phyloP scores from a whole-genome alignment of 768 basidiomycete genomes.

The Podaxis rugospora region DNA sequence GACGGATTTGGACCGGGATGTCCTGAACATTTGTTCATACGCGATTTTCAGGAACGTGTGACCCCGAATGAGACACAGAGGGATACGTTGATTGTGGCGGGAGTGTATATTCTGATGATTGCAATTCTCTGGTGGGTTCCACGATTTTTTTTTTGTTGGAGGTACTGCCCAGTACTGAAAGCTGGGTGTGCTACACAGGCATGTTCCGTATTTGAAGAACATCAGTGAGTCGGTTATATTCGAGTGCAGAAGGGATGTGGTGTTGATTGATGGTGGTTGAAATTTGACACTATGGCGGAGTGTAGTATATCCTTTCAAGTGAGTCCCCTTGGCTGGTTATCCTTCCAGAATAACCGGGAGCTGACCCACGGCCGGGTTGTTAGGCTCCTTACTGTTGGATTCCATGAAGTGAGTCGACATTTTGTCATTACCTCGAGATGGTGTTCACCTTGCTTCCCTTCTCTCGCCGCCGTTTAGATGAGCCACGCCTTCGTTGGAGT shows the following conservation, averaged over 20 bases:
- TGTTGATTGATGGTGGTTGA: neutral
- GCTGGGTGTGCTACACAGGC: slow-evolving; percentile 39
- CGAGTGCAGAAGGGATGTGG: neutral
- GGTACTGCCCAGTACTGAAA: slow-evolving; percentile 1
- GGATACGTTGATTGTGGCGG: slow-evolving; percentile 77
- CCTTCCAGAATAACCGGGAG: neutral
- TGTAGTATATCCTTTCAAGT: slow-evolving; percentile 91
- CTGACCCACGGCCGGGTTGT: neutral
- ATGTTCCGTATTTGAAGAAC: slow-evolving; percentile 66
- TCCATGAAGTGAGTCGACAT: slow-evolving; percentile 63
- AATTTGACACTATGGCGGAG: neutral
- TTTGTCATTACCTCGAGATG: neutral
- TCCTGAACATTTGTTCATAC: slow-evolving; percentile 23
- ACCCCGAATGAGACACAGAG: slow-evolving; percentile 71
- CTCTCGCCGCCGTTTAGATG: slow-evolving; percentile 47
- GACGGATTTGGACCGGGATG: slow-evolving; percentile 10
- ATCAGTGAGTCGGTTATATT: slow-evolving; percentile 53
- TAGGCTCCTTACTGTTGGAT: slow-evolving; percentile 81
- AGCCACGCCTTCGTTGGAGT: slow-evolving; percentile 81
- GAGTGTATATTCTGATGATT: slow-evolving; percentile 67
- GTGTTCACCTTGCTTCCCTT: neutral
- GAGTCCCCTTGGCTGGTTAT: slow-evolving; percentile 22
- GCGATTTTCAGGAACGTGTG: slow-evolving; percentile 40
- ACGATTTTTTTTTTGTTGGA: neutral
- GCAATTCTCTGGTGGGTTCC: slow-evolving; percentile 69